Percentiles rank a stretch among this genome's conserved stretches.
phyloP scores from a whole-genome alignment of 371 early-diverging fungal genomes.

The Actinomucor elegans region DNA sequence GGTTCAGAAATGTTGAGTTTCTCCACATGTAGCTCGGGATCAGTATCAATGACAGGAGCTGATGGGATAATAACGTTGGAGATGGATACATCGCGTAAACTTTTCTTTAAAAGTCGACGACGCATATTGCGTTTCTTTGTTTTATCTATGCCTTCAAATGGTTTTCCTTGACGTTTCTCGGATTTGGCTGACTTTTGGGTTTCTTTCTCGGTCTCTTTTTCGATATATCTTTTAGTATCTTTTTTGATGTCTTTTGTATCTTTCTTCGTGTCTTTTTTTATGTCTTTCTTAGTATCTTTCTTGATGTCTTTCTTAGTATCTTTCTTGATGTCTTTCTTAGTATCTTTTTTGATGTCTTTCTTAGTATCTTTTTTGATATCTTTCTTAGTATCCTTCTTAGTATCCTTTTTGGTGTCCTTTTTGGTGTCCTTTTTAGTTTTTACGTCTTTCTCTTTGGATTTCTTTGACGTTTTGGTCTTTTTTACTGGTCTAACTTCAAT shows the following conservation, averaged over 20 bases:
- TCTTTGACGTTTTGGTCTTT: background rate
- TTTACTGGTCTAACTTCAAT: too few species aligned
- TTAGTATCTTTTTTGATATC: too few species aligned
- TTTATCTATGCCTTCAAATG: constrained; percentile 1
- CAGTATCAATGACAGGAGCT: too few species aligned
- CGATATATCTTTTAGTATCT: background rate
- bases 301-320: background rate
- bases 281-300: background rate
- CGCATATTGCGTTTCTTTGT: constrained; percentile 11
- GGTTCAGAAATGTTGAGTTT: background rate
- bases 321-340: too few species aligned
- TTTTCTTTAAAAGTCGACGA: background rate
- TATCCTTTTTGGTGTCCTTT: background rate
- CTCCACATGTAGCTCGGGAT: background rate
- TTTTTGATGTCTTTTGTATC: background rate
- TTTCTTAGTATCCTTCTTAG: background rate
- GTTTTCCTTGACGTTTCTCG: background rate
- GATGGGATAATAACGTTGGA: too few species aligned
- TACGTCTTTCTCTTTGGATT: background rate
- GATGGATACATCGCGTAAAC: too few species aligned
- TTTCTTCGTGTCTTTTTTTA: background rate
- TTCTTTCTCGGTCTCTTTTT: background rate
- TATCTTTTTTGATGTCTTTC: too few species aligned
- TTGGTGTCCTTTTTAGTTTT: background rate
- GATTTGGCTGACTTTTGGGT: background rate